Evolutionary conservation across 2,329 filamentous ascomycete genomes (phyloP), one percentile per base, ranked within the genome.

Genomic region (Fusarium devonianum): DNA sequence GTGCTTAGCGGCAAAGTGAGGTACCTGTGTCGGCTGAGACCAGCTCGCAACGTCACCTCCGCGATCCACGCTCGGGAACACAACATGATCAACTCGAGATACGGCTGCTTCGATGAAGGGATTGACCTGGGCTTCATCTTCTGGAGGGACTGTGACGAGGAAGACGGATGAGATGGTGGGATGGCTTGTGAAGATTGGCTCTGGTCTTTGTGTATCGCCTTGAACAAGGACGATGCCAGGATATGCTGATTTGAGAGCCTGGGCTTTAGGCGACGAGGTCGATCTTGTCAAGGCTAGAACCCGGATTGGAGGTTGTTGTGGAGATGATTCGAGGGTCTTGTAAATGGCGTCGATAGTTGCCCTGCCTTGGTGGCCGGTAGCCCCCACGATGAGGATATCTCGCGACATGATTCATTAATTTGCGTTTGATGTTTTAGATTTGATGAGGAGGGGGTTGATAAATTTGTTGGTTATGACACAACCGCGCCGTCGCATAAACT

Each of bases 81-180:
- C 35, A 2, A 61, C 40, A 1, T 61, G 65, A 3, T 66, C 58
- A 6, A 67, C 38, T n/a, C 35, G 19, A 0, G 23, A 9, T 13
- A 57, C 23, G 7, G 63, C 63, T 7, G 56, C 55, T 21, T 67
- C 61, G 12, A 68, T 61, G 2, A 68, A 55, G 4, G 66, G 62
- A 0, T 61, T 17, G 0, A 62, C 63, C 13, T 64, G 57, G 1
- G 19, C 41, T 18, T 68, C 64, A 3, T 68, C 66, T 2, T 64
- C 51, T 0, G 62, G 61, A 0, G 66, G 63, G 0, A 67, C 59
- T 0, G 66, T 69, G 10, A 68, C 64, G 18, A 68, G 17, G 17
- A 68, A 66, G 12, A 60, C 9, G 1, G 65, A 56, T n/a, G 61
- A 40, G 3, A 68, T 60, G 3, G 9, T 32, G 8, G 65, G 61